These are phyloP conservation scores for Arctium lappa DNA, from an alignment of 129 eudicot genomes.

Conservation along the genomic window DNA sequence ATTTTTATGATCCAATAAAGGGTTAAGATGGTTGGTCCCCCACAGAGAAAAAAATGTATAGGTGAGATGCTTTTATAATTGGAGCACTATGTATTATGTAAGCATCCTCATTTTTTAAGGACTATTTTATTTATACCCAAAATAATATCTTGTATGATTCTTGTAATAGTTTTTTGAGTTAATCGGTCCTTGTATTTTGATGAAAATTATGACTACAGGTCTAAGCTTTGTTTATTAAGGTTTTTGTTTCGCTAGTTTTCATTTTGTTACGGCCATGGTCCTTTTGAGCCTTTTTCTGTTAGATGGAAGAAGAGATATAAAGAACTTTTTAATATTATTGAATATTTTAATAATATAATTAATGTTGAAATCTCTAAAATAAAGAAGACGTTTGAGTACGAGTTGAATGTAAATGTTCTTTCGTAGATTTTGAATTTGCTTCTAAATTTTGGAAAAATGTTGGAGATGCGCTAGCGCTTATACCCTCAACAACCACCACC, in stretches of 20 bases:
- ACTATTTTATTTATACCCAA: not conserved
- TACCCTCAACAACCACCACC: too few species aligned
- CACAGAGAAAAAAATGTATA: not conserved
- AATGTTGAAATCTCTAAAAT: too few species aligned
- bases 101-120: not conserved
- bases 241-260: not conserved
- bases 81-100: not conserved
- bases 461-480: too few species aligned
- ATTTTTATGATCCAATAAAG: not conserved
- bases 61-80: not conserved
- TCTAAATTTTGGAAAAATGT: too few species aligned
- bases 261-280: not conserved
- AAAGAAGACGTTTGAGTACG: too few species aligned
- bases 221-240: not conserved
- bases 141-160: not conserved
- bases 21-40: not conserved
- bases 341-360: too few species aligned
- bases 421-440: too few species aligned
- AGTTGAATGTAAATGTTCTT: too few species aligned
- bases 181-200: not conserved
- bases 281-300: not conserved
- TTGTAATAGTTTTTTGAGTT: not conserved
- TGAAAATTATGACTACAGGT: not conserved
- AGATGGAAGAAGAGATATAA: too few species aligned
- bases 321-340: too few species aligned